Percentiles rank a stretch among this genome's conserved stretches.
Evolutionary conservation across 495 filamentous ascomycete species (phyloP).

Genomic region (Hyphodiscus hymeniophilus): DNA sequence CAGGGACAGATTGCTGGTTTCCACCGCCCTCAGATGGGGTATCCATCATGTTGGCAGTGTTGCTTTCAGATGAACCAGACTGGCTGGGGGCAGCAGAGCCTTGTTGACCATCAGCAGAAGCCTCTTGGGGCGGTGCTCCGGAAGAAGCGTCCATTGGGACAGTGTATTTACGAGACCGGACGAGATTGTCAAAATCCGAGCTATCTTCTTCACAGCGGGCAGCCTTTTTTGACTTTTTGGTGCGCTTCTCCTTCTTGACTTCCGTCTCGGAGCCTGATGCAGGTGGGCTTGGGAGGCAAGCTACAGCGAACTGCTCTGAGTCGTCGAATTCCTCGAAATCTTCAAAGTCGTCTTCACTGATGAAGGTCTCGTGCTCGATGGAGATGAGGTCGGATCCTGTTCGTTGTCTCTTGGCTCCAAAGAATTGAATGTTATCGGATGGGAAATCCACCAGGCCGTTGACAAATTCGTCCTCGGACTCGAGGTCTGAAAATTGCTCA

Average conservation of each 20-base stretch:
- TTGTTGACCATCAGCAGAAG: slow-evolving; percentile 30
- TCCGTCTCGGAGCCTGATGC: slow-evolving; percentile 35
- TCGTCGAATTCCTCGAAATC: slow-evolving; percentile 54
- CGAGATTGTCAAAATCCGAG: slow-evolving; percentile 31
- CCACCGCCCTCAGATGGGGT: slow-evolving; percentile 22
- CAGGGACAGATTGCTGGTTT: slow-evolving; percentile 44
- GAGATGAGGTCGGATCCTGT: slow-evolving; percentile 40
- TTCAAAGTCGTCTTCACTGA: slow-evolving; percentile 69
- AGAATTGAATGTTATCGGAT: slow-evolving; percentile 50
- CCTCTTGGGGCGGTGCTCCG: slow-evolving; percentile 29
- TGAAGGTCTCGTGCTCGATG: slow-evolving; percentile 65
- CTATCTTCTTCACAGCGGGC: slow-evolving; percentile 25
- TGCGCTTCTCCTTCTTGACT: slow-evolving; percentile 53
- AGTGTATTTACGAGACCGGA: slow-evolving; percentile 28
- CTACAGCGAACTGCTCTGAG: slow-evolving; percentile 45
- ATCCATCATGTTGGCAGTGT: slow-evolving; percentile 29
- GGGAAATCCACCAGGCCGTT: slow-evolving; percentile 68
- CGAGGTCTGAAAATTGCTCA: slow-evolving; percentile 82
- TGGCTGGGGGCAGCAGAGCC: slow-evolving; percentile 25
- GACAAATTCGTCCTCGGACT: slow-evolving; percentile 85
- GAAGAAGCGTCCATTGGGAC: slow-evolving; percentile 37
- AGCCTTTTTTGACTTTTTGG: slow-evolving; percentile 46
- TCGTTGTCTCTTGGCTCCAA: slow-evolving; percentile 72
- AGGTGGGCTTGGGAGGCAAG: slow-evolving; percentile 39
- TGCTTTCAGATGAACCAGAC: slow-evolving; percentile 26